These are phyloP conservation scores for Aspergillus sp. DNA, from an alignment of 2,329 filamentous ascomycete species.

Conservation along the genomic window DNA sequence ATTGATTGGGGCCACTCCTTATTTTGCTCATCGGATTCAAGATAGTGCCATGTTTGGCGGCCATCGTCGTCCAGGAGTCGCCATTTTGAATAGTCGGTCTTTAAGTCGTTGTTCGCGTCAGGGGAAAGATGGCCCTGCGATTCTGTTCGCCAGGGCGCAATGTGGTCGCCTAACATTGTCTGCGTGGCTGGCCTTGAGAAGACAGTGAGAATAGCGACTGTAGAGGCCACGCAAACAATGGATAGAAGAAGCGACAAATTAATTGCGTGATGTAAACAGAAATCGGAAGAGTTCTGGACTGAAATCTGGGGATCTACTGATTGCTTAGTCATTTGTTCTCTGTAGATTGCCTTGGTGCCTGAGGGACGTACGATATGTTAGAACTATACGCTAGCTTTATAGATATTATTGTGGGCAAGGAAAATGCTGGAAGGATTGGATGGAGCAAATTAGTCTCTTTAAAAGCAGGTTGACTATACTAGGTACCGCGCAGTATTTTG, in stretches of 20 bases:
- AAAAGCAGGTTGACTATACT: too few species aligned
- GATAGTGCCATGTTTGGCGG: constrained; percentile 90
- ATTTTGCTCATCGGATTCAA: constrained; percentile 68
- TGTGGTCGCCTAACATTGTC: constrained; percentile 26
- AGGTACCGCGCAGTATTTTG: too few species aligned
- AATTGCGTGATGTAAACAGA: neutral
- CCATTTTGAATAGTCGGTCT: constrained; percentile 82
- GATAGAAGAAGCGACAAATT: neutral
- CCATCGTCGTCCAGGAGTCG: constrained; percentile 79
- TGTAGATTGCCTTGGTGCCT: neutral
- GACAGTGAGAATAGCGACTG: neutral
- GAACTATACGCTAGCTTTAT: neutral
- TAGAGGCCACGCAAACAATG: neutral
- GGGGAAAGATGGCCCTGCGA: constrained; percentile 35
- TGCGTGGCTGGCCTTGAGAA: constrained; percentile 1
- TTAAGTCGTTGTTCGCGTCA: constrained; percentile 41
- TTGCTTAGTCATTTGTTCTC: constrained; percentile 3
- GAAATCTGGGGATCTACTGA: constrained; percentile 1
- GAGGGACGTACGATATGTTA: neutral
- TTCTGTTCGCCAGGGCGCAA: constrained; percentile 35
- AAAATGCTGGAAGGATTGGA: neutral
- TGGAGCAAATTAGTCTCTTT: too few species aligned
- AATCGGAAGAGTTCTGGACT: neutral
- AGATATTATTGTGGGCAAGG: neutral
- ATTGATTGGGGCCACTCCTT: constrained; percentile 79